Conservation (phyloP, 169 alveolate species). For the Cryptosporidium muris region DNA sequence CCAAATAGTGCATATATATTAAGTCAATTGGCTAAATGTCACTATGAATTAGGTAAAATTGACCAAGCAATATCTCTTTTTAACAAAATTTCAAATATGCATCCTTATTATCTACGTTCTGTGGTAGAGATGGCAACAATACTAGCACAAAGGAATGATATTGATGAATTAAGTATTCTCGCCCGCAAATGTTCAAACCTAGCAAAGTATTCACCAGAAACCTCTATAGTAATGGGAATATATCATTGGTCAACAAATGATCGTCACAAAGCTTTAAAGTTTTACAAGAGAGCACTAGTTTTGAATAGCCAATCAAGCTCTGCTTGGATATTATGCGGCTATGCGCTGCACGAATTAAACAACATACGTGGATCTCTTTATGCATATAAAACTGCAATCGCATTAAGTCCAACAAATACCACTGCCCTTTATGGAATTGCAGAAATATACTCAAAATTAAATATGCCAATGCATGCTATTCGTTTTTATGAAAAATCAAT, state of each 20-base stretch:
- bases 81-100: conserved; percentile 3
- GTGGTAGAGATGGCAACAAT: conserved; percentile 36
- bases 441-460: conserved; percentile 32
- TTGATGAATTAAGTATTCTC: conserved; percentile 36
- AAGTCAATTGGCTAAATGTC: conserved; percentile 40
- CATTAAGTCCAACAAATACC: conserved; percentile 30
- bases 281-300: conserved; percentile 57
- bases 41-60: conserved; percentile 29
- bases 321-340: conserved; percentile 57
- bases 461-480: conserved; percentile 29
- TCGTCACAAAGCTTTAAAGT: conserved; percentile 50
- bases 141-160: conserved; percentile 14
- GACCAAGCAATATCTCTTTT: conserved; percentile 1
- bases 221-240: conserved; percentile 58
- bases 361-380: conserved; percentile 29
- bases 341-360: conserved; percentile 57
- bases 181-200: conserved; percentile 46
- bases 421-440: conserved; percentile 52
- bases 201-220: conserved; percentile 51
- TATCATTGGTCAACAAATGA: conserved; percentile 68
- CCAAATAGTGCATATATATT: conserved; percentile 16
- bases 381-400: conserved; percentile 55
- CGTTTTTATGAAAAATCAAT: conserved; percentile 53
- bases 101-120: conserved; percentile 9
- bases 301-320: conserved; percentile 33